Evolutionary conservation across 495 filamentous ascomycete genomes (phyloP), one percentile per base, ranked within the genome.

Genomic region (Penicillium coprophilum): DNA sequence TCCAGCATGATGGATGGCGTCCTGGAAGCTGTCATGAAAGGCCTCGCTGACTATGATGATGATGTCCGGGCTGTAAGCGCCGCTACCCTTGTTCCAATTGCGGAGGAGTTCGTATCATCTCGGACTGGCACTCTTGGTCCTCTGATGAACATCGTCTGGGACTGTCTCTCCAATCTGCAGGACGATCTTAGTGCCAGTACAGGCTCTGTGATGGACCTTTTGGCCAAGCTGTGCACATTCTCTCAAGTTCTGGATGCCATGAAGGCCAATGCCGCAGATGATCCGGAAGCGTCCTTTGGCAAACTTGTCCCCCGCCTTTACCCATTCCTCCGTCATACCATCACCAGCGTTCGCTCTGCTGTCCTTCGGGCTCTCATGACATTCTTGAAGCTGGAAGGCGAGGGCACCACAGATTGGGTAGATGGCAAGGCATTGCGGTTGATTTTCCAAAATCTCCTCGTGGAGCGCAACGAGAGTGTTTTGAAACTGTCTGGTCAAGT

Each of bases 131-230:
- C 89, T 30, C 82, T 98, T 32, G 81, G 88, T 46, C 77, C 80
- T 28, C 80, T 98, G 41, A 96, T 97, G 73, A 85, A 88, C 68
- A 94, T 97, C 59, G 92, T 98, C 24, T 98, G 94, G 94, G 90
- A 92, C 58, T 97, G 94, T 73, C 81, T 98, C 20, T 96, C 94
- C 7, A 92, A 95, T 65, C 74, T 98, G 8, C 91, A 93, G 57
- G 94, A 98, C 68, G 94, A 98, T 71, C 79, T 98, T 13, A 96
- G 92, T 71, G 95, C 94, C 6, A 97, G 92, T 71, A 98, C 94
- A 21, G 94, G 94, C 28, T 93, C 88, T 49, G 93, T 98, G 40
- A 98, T 98, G 94, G 94, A 98, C 65, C 81, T 98, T 27, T 78
- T 98, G 21, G 95, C 94, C 23, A 97, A 91, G 63, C 84, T 98